Evolutionary conservation across 345 rosid species (phyloP).

Genomic region (Crucihimalaya himalaica): DNA sequence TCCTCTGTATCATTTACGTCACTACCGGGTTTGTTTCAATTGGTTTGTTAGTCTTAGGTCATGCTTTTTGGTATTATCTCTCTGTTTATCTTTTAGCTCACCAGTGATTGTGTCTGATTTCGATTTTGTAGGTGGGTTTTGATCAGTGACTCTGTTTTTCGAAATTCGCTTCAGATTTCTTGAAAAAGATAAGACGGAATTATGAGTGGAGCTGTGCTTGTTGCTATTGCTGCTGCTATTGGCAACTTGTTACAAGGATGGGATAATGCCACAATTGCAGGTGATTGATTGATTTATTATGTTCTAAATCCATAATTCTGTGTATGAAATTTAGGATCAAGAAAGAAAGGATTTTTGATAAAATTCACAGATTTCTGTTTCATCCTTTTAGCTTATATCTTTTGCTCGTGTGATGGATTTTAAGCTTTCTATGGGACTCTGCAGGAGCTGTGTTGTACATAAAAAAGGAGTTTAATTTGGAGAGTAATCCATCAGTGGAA

Average conservation of each 20-base stretch:
- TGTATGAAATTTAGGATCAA: neutral
- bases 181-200: conserved; percentile 34
- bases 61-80: conserved; percentile 24
- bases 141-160: conserved; percentile 22
- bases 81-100: conserved; percentile 22
- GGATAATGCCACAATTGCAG: conserved; percentile 99
- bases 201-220: conserved; percentile 90
- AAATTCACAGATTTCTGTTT: conserved; percentile 6
- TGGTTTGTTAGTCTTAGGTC: conserved; percentile 36
- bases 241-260: conserved; percentile 99
- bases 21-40: conserved; percentile 25
- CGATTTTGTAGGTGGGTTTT: conserved; percentile 40
- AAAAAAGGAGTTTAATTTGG: conserved; percentile 78
- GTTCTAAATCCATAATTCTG: neutral
- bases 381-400: conserved; percentile 6
- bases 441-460: conserved; percentile 94
- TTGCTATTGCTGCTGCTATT: conserved; percentile 86
- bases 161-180: conserved; percentile 34
- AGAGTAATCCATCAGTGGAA: conserved; percentile 71
- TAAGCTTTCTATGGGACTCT: conserved; percentile 3
- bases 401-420: conserved; percentile 22
- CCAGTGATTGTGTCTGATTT: conserved; percentile 31
- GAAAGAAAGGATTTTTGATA: neutral
- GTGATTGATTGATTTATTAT: conserved; percentile 39
- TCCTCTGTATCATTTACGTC: conserved; percentile 22